Conservation (phyloP, 352 stramenopile genomes). For the Pythium aquatile region DNA sequence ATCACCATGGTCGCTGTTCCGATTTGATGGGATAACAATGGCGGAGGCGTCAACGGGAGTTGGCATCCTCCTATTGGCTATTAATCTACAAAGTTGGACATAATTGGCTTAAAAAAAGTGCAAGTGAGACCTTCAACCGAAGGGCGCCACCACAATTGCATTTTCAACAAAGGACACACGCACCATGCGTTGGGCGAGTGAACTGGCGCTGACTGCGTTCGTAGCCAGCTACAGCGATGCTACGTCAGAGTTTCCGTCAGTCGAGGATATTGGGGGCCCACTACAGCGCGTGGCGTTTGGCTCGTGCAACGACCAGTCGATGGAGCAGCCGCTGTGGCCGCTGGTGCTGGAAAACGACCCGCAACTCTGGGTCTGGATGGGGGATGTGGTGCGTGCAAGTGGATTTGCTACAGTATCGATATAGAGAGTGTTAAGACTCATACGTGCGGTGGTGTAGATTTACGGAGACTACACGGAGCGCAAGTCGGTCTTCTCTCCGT, state of each 20-base stretch:
- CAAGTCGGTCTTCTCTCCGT: slow-evolving; percentile 25
- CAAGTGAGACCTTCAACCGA: slow-evolving; percentile 11
- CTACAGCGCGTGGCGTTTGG: slow-evolving; percentile 35
- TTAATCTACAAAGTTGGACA: slow-evolving; percentile 2
- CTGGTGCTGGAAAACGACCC: slow-evolving; percentile 21
- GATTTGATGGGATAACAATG: slow-evolving; percentile 11
- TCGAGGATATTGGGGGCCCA: slow-evolving; percentile 6
- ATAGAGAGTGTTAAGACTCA: too few species aligned
- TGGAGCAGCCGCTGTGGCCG: slow-evolving; percentile 33
- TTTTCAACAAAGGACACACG: not conserved
- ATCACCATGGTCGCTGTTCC: slow-evolving; percentile 13
- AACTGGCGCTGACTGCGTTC: not conserved
- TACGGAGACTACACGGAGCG: slow-evolving; percentile 39
- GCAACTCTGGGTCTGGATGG: slow-evolving; percentile 43
- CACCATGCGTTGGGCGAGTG: not conserved
- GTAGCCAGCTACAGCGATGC: too few species aligned
- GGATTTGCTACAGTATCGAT: too few species aligned
- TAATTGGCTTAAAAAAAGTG: slow-evolving; percentile 38
- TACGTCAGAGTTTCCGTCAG: not conserved
- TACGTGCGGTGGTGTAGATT: slow-evolving; percentile 25
- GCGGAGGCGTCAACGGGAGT: slow-evolving; percentile 21
- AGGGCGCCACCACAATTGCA: not conserved
- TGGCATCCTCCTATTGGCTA: slow-evolving; percentile 26
- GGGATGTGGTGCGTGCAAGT: slow-evolving; percentile 26
- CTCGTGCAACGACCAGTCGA: slow-evolving; percentile 34